Evolutionary conservation across 2,329 filamentous ascomycete genomes (phyloP).

Genomic region (Cryphonectria naterciae): DNA sequence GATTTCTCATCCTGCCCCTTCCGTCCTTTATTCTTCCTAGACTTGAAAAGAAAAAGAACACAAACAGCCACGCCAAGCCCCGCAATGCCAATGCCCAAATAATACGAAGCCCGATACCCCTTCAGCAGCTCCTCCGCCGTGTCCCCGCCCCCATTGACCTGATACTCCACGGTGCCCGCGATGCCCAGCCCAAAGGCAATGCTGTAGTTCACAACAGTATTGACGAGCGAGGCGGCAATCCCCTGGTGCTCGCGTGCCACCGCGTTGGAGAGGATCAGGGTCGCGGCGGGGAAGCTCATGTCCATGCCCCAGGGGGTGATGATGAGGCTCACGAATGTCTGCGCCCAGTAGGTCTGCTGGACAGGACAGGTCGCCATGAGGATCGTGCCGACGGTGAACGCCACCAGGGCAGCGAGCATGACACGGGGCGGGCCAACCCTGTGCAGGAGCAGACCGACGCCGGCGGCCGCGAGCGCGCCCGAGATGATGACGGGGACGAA

Average conservation of each 20-base stretch:
- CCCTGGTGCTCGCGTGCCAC: conserved; percentile 35
- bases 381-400: conserved; percentile 32
- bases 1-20: background rate
- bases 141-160: conserved; percentile 39
- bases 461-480: conserved; percentile 38
- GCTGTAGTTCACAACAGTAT: conserved; percentile 60
- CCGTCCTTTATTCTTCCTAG: background rate
- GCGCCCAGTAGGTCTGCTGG: conserved; percentile 56
- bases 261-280: conserved; percentile 51
- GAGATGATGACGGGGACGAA: conserved; percentile 34
- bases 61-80: conserved; percentile 27
- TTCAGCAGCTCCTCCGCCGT: conserved; percentile 26
- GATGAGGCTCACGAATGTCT: conserved; percentile 52
- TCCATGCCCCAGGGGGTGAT: conserved; percentile 57
- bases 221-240: conserved; percentile 48
- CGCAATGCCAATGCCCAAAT: conserved; percentile 31
- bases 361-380: conserved; percentile 42
- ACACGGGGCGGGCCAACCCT: conserved; percentile 36
- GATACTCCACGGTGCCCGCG: conserved; percentile 55
- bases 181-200: conserved; percentile 58
- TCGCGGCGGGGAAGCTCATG: conserved; percentile 57
- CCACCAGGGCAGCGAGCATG: conserved; percentile 32
- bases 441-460: conserved; percentile 38
- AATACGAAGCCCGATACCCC: conserved; percentile 30
- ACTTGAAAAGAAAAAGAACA: conserved; percentile 26